phyloP scores from a whole-genome alignment of 2,329 filamentous ascomycete species.

The Helicocarpus griseus region DNA sequence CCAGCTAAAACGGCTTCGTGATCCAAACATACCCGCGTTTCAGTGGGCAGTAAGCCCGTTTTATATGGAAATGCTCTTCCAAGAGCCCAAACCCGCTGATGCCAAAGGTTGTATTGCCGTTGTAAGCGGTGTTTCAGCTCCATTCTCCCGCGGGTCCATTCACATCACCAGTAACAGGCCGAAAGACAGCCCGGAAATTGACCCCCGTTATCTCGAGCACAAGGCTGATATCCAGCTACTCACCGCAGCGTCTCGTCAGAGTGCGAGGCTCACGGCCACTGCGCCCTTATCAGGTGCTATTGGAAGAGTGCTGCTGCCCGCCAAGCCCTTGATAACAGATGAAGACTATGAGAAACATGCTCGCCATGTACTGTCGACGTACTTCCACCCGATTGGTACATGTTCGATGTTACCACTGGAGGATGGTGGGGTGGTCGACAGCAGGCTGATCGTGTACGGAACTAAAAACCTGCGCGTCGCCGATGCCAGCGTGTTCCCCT shows the following conservation, averaged over 20 bases:
- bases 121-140: no score
- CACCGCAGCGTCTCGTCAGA: conserved; percentile 17
- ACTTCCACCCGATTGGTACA: conserved; percentile 23
- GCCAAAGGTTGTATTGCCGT: no score
- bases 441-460: conserved; percentile 23
- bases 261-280: conserved; percentile 13
- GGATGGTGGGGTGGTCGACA: conserved; percentile 25
- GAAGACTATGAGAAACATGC: background rate
- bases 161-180: conserved; percentile 22
- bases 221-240: conserved; percentile 19
- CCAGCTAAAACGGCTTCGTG: background rate
- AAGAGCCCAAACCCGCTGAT: no score
- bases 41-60: conserved; percentile 1
- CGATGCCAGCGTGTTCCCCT: conserved; percentile 23
- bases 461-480: conserved; percentile 24
- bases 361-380: conserved; percentile 16
- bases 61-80: no score
- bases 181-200: conserved; percentile 15
- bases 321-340: background rate
- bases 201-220: conserved; percentile 24
- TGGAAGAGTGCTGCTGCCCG: background rate
- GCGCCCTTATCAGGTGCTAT: conserved; percentile 1
- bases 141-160: conserved; percentile 23
- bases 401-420: conserved; percentile 24
- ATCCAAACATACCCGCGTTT: background rate